Base-by-base conservation (phyloP, 305 asterid species). In the Ajuga reptans region DNA sequence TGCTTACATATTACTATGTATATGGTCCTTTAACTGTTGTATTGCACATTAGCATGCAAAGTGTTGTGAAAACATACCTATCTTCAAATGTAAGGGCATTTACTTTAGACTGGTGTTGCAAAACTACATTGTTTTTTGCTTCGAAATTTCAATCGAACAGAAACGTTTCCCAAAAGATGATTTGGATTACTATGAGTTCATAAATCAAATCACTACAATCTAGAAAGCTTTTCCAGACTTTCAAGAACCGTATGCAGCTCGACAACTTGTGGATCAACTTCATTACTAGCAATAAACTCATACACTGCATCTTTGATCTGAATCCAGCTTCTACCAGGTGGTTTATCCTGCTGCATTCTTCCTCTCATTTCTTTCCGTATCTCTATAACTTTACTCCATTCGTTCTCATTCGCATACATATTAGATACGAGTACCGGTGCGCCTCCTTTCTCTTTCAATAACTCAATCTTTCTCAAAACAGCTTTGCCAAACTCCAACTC, bases 321-420 rank as follows among this genome's bases (percentile, higher is more conserved):
- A 62, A 83, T 76, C 88, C 86, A 85, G 80, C 86, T 83, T 64
- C 79, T 73, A 58, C 85, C 90, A n/a, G 84, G 76, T 24, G 75
- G 66, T 36, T 83, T 85, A 59, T 56, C 77, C 39, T 59, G 66
- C 77, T 59, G 66, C 77, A 67, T 55, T 39, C 29, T 46, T 8
- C 46, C 80, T 72, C 86, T 83, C 74, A 76, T 77, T 64, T 75
- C 84, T 39, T 74, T 69, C 82, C 90, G 75, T 11, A 85, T 47
- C 42, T 59, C 18, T 4, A 74, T 41, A 3, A 81, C 86, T 76
- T 80, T 74, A 42, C 67, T 41, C 90, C 88, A 85, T 42, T 71
- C 77, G 2, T 74, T 76, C 73, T 78, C 82, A 39, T 69, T 59
- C 0, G 86, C 86, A 64, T 83, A 83, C 52, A 81, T 79, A 69